Conservation (phyloP, 2,329 filamentous ascomycete genomes). For the Reticulascus tulasneorum region DNA sequence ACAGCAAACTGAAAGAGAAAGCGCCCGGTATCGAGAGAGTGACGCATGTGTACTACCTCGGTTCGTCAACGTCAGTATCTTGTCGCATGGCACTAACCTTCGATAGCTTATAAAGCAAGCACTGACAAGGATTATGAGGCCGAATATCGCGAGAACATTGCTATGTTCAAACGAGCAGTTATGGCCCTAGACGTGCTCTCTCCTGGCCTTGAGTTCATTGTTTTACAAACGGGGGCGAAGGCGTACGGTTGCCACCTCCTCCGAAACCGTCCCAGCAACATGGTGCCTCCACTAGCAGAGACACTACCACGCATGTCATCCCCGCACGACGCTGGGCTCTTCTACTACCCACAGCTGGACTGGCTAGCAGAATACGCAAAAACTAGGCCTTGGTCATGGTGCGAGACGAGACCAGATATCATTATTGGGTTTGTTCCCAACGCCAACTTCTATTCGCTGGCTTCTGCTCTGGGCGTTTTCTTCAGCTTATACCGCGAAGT, state of each 20-base stretch:
- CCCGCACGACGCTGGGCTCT: slow-evolving; percentile 29
- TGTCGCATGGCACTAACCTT: neutral
- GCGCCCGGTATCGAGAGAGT: slow-evolving; percentile 31
- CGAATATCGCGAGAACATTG: slow-evolving; percentile 33
- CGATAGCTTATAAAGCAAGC: slow-evolving; percentile 34
- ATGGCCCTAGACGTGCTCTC: slow-evolving; percentile 28
- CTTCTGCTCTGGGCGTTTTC: slow-evolving; percentile 16
- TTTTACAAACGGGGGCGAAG: slow-evolving; percentile 31
- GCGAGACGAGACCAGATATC: slow-evolving; percentile 34
- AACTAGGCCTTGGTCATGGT: slow-evolving; percentile 34
- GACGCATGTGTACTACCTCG: slow-evolving; percentile 39
- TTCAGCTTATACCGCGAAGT: slow-evolving; percentile 30
- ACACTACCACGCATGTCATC: slow-evolving; percentile 26
- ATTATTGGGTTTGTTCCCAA: slow-evolving; percentile 38
- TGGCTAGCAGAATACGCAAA: slow-evolving; percentile 29
- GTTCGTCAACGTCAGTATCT: slow-evolving; percentile 18
- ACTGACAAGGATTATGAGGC: slow-evolving; percentile 26
- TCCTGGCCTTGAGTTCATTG: slow-evolving; percentile 30
- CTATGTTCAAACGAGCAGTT: slow-evolving; percentile 35
- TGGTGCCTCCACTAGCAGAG: slow-evolving; percentile 29
- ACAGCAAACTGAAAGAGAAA: slow-evolving; percentile 25
- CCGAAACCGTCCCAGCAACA: slow-evolving; percentile 29
- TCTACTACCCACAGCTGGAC: slow-evolving; percentile 36
- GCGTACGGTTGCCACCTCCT: slow-evolving; percentile 38
- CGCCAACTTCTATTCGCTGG: slow-evolving; percentile 29